A percentile compares a stretch with the other conserved stretches of the same genome.
Conservation (phyloP, 2,329 filamentous ascomycete genomes). For the Penicillium digitatum region DNA sequence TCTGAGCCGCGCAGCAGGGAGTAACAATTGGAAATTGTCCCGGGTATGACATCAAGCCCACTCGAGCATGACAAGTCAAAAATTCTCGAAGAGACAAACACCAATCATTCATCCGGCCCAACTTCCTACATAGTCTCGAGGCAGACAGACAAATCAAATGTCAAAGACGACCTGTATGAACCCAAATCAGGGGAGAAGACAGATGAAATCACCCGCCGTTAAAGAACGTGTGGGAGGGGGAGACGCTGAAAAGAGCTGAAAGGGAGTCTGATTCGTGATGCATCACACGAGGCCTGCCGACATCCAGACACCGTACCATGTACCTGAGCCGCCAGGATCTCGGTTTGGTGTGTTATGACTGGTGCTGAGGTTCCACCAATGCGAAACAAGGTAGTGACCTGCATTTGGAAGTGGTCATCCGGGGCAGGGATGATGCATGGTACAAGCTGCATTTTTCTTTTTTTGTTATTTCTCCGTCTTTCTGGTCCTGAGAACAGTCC, state of each 20-base stretch:
- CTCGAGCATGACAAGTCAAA: constrained; percentile 6
- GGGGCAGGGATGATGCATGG: neutral
- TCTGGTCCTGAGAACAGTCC: neutral
- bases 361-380: constrained; percentile 1
- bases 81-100: neutral
- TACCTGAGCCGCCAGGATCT: neutral
- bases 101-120: neutral
- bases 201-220: neutral
- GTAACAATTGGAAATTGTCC: neutral
- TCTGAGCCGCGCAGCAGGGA: neutral
- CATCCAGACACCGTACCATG: neutral
- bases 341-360: neutral
- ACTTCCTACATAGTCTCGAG: neutral
- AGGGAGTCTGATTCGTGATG: neutral
- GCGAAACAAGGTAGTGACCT: constrained; percentile 10
- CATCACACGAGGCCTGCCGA: neutral
- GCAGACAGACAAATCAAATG: neutral
- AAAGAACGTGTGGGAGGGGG: neutral
- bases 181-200: neutral
- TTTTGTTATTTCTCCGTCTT: neutral
- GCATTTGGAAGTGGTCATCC: constrained; percentile 3
- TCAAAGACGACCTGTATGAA: neutral
- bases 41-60: neutral
- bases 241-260: neutral
- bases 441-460: neutral